A percentile compares a stretch with the other conserved stretches of the same genome.
Conservation (phyloP, 2,329 filamentous ascomycete genomes). For the Cadophora gregata region DNA sequence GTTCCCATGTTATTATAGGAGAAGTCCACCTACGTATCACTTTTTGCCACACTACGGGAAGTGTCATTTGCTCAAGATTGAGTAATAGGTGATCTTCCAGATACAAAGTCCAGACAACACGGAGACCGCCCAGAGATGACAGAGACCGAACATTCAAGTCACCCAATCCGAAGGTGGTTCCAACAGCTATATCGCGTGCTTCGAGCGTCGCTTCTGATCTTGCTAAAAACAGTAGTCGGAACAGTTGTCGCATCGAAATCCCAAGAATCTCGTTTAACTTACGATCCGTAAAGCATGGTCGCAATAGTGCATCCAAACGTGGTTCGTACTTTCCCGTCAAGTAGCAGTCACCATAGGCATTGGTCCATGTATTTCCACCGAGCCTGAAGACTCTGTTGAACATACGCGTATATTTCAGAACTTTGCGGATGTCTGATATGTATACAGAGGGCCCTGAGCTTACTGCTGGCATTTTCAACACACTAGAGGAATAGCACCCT, state of each 20-base stretch:
- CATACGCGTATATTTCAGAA: not conserved
- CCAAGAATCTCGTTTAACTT: not conserved
- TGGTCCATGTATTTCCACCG: too few species aligned
- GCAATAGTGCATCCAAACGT: too few species aligned
- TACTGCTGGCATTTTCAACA: not conserved
- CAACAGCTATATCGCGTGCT: not conserved
- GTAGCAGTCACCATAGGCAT: too few species aligned
- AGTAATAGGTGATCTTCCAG: not conserved
- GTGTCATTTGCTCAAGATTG: not conserved
- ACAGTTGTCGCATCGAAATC: not conserved
- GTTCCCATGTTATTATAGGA: not conserved
- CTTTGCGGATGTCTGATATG: not conserved
- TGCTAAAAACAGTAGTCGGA: not conserved
- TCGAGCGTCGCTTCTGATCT: not conserved
- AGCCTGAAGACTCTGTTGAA: not conserved
- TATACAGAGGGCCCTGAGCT: not conserved
- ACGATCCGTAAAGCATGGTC: not conserved
- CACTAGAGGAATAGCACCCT: not conserved
- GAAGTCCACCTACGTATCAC: not conserved
- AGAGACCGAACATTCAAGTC: not conserved
- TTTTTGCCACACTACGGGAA: not conserved
- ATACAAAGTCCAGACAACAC: not conserved
- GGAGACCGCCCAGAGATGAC: not conserved
- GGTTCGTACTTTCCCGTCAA: too few species aligned
- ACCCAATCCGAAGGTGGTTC: not conserved